Conservation (phyloP, 2,329 filamentous ascomycete genomes). For the Paraconiothyrium sp. region DNA sequence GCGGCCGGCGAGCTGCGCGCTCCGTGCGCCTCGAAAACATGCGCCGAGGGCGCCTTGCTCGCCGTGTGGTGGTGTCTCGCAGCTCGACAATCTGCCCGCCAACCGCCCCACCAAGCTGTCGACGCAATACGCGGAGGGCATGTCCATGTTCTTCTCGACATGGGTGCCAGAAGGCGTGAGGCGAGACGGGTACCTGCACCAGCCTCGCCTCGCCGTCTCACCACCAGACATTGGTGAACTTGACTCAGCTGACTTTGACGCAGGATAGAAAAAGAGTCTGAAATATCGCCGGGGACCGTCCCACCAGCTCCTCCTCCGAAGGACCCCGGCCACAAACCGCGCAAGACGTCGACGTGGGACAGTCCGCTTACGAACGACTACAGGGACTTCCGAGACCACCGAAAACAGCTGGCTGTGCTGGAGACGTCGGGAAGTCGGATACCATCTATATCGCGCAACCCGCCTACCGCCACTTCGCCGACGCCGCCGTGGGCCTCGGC, state of each 20-base stretch:
- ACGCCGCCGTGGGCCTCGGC: constrained; percentile 64
- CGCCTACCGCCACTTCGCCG: constrained; percentile 64
- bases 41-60: constrained; percentile 23
- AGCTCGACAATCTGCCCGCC: constrained; percentile 23
- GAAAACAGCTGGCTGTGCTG: constrained; percentile 75
- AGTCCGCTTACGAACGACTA: constrained; percentile 68
- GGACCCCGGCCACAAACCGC: constrained; percentile 43
- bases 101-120: constrained; percentile 14
- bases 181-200: constrained; percentile 27
- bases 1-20: constrained; percentile 24
- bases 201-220: constrained; percentile 35
- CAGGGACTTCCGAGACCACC: constrained; percentile 64
- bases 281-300: constrained; percentile 52
- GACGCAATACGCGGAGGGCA: constrained; percentile 4
- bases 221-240: constrained; percentile 25
- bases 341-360: constrained; percentile 62
- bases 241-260: constrained; percentile 38
- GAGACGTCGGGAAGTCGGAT: constrained; percentile 67
- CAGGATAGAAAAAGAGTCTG: constrained; percentile 58
- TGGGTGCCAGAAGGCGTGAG: constrained; percentile 16
- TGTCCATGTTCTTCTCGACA: constrained; percentile 18
- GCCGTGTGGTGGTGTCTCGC: constrained; percentile 26
- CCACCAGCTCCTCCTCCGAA: constrained; percentile 49
- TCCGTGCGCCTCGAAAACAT: constrained; percentile 28
- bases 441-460: constrained; percentile 67